Evolutionary conservation across 2,329 filamentous ascomycete genomes (phyloP).

Genomic region (Endothia cerciana): DNA sequence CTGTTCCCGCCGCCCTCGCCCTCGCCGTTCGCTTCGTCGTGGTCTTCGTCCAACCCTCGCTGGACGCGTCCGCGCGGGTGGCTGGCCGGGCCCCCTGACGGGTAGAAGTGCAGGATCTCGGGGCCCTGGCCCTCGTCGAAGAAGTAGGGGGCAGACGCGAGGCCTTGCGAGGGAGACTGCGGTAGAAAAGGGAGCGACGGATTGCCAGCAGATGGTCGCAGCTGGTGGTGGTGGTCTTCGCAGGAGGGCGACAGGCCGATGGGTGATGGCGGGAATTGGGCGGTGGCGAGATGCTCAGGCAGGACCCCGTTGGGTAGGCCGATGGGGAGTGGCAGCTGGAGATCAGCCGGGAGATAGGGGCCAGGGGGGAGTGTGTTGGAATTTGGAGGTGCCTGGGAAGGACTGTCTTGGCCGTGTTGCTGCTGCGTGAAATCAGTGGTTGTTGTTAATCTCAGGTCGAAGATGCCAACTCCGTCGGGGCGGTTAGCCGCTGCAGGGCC

Average conservation of each 20-base stretch:
- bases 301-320: slow-evolving; percentile 24
- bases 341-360: background rate
- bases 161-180: background rate
- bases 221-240: slow-evolving; percentile 22
- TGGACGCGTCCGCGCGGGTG: background rate
- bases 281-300: slow-evolving; percentile 31
- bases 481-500: slow-evolving; percentile 1
- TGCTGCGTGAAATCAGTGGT: background rate
- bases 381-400: background rate
- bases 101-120: background rate
- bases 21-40: background rate
- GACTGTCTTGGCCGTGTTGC: background rate
- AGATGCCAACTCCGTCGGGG: background rate
- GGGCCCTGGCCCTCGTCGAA: background rate
- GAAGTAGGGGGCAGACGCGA: background rate
- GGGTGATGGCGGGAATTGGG: slow-evolving; percentile 38
- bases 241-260: slow-evolving; percentile 33
- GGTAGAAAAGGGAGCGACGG: background rate
- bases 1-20: slow-evolving; percentile 5
- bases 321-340: background rate
- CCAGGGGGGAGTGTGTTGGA: background rate
- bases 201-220: background rate
- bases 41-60: slow-evolving; percentile 9
- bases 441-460: background rate
- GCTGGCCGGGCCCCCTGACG: background rate